Base-by-base conservation (phyloP, 2,329 filamentous ascomycete species). In the Zalaria obscura region DNA sequence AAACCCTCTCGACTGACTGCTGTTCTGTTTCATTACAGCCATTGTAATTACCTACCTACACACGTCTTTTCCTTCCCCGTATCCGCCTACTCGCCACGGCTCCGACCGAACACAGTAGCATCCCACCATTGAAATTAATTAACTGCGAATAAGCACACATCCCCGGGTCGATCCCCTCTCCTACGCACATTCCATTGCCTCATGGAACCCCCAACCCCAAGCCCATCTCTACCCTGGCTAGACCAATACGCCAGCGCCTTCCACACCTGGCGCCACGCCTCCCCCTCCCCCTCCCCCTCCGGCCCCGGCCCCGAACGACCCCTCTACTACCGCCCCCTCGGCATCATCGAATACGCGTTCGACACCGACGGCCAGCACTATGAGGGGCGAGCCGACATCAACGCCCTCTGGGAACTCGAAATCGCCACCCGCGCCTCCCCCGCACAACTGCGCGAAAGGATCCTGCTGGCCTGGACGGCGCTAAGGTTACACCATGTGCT, bases 341-440 rank as follows among this genome's bases (percentile, higher is more conserved):
- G 66, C 1, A 52, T 66, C 4, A 60, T 68, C 0, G 66, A 69
- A 43, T 57, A 52, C 1, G 57, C 57, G 7, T 69, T 69, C 51
- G 65, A 69, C 44, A 48, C 50, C 0, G 66, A 69, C 50, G 66
- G 66, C 3, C 47, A 53, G 4, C 57, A 64, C 38, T 65, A 55
- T 39, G 64, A 64, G 42, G 66, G 66, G 4, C 54, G 65, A 40
- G 66, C 66, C 18, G 66, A 69, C 41, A 58, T 68, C 45, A 65
- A 59, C 10, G 53, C 54, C 2, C 49, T 58, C 2, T 50, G 68
- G 6, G 58, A 57, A 1, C 40, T 66, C 10, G 56, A 60, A 8
- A 48, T 63, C 27, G 48, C 49, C n/a, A 57, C 59, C 32, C 47
- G 34, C 0, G 50, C 66, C 4, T 44, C 50, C 5, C 45, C 45